Conservation (phyloP, 768 basidiomycete species). For the Astraeus odoratus region DNA sequence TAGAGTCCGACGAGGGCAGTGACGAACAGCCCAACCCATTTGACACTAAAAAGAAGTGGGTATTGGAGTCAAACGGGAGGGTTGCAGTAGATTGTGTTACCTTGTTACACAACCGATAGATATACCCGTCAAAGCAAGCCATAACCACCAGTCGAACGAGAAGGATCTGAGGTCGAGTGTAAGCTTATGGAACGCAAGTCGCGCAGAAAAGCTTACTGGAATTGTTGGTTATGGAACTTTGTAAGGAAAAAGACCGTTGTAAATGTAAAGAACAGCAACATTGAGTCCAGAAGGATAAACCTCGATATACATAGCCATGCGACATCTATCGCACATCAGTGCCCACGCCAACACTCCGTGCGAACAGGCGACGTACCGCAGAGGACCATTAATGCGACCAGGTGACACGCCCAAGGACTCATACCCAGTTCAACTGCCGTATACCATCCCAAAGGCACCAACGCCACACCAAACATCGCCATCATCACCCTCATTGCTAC, state of each 20-base stretch:
- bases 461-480: conserved; percentile 87
- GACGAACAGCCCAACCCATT: conserved; percentile 94
- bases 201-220: conserved; percentile 53
- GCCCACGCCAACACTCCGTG: background rate
- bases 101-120: conserved; percentile 95
- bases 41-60: conserved; percentile 52
- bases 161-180: conserved; percentile 56
- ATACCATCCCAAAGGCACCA: conserved; percentile 97
- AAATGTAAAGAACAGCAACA: conserved; percentile 99
- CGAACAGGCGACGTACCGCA: conserved; percentile 51
- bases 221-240: conserved; percentile 97
- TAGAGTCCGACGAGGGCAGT: conserved; percentile 93
- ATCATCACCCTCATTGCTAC: conserved; percentile 94
- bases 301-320: conserved; percentile 96
- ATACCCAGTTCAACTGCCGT: conserved; percentile 92
- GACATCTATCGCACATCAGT: conserved; percentile 51
- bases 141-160: conserved; percentile 95
- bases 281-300: conserved; percentile 96
- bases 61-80: background rate
- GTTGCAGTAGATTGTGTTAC: too few relatives aligned
- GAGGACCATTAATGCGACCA: conserved; percentile 91
- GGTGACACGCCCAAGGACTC: conserved; percentile 82
- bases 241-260: conserved; percentile 90
- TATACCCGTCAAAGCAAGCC: conserved; percentile 87
- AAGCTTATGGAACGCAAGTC: background rate